A percentile compares a stretch with the other conserved stretches of the same genome.
phyloP scores from a whole-genome alignment of 2,329 filamentous ascomycete genomes.

The Didymosphaeria variabile region DNA sequence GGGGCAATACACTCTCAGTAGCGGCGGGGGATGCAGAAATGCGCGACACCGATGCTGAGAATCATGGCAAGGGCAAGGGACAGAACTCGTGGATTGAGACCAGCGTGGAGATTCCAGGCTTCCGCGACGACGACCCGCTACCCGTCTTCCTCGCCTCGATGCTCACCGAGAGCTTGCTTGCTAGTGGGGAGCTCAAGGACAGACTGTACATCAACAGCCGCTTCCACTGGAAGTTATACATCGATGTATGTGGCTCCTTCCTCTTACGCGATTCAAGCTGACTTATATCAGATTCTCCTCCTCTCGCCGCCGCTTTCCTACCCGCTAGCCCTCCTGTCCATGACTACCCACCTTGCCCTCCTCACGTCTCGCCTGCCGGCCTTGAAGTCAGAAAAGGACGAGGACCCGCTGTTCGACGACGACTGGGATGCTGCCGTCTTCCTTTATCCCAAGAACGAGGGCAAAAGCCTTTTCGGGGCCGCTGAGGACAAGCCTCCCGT shows the following conservation, averaged over 20 bases:
- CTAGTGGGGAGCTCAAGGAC: slow-evolving; percentile 71
- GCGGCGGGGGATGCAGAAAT: slow-evolving; percentile 53
- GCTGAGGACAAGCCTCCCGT: slow-evolving; percentile 73
- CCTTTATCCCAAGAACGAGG: slow-evolving; percentile 70
- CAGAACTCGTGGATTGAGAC: slow-evolving; percentile 85
- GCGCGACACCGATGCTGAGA: slow-evolving; percentile 45
- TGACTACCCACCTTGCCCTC: slow-evolving; percentile 93
- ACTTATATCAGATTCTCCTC: slow-evolving; percentile 74
- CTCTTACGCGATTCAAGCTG: slow-evolving; percentile 8
- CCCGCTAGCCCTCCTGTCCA: slow-evolving; percentile 87
- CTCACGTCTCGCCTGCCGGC: slow-evolving; percentile 85
- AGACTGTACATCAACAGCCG: slow-evolving; percentile 86
- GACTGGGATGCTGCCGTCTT: slow-evolving; percentile 89
- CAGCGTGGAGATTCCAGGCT: slow-evolving; percentile 88
- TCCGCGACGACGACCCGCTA: slow-evolving; percentile 88
- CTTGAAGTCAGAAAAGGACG: slow-evolving; percentile 87
- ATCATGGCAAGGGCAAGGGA: slow-evolving; percentile 48
- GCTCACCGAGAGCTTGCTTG: slow-evolving; percentile 85
- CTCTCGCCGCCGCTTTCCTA: slow-evolving; percentile 94
- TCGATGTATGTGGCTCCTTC: slow-evolving; percentile 74
- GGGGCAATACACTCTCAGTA: slow-evolving; percentile 33
- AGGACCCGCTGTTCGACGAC: slow-evolving; percentile 97
- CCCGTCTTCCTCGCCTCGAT: slow-evolving; percentile 89
- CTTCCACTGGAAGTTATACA: slow-evolving; percentile 96
- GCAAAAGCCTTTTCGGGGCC: slow-evolving; percentile 27